phyloP scores from a whole-genome alignment of 2,329 filamentous ascomycete species.

The Colletotrichum echinochloae region DNA sequence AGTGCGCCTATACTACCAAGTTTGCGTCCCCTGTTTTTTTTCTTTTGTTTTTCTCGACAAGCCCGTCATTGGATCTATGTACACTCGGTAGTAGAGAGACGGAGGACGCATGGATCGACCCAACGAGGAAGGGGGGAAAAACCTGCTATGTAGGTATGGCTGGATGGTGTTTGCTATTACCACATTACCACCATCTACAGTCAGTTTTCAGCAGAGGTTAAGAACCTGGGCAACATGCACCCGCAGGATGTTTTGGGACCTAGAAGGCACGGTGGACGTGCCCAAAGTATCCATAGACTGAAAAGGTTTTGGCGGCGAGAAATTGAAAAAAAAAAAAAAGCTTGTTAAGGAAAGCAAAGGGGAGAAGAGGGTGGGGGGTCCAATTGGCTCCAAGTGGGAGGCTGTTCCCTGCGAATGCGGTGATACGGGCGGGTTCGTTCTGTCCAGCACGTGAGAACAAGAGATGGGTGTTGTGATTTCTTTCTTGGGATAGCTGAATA shows the following conservation, averaged over 20 bases:
- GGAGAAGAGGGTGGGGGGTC: too few species aligned
- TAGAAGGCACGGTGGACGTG: not conserved
- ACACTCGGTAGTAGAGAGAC: not conserved
- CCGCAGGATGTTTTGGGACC: not conserved
- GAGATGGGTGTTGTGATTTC: constrained; percentile 15
- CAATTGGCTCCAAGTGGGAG: constrained; percentile 22
- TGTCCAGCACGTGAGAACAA: constrained; percentile 31
- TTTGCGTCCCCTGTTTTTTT: not conserved
- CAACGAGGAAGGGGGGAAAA: not conserved
- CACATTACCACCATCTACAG: not conserved
- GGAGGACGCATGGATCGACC: not conserved
- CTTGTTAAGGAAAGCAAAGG: constrained; percentile 25
- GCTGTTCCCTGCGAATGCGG: constrained; percentile 23
- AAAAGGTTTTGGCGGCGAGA: constrained; percentile 30
- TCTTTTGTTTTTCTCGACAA: too few species aligned
- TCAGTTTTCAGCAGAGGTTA: not conserved
- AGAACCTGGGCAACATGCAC: not conserved
- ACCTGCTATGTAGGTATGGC: not conserved
- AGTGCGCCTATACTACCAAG: constrained; percentile 3
- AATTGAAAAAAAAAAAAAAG: constrained; percentile 21
- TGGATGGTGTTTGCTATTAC: constrained; percentile 4
- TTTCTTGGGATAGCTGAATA: constrained; percentile 13
- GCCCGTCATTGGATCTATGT: not conserved
- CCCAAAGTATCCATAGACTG: constrained; percentile 19
- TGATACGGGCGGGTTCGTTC: constrained; percentile 27